These are phyloP conservation scores for Ramalina intermedia DNA, from an alignment of 495 filamentous ascomycete genomes.

Conservation along the genomic window DNA sequence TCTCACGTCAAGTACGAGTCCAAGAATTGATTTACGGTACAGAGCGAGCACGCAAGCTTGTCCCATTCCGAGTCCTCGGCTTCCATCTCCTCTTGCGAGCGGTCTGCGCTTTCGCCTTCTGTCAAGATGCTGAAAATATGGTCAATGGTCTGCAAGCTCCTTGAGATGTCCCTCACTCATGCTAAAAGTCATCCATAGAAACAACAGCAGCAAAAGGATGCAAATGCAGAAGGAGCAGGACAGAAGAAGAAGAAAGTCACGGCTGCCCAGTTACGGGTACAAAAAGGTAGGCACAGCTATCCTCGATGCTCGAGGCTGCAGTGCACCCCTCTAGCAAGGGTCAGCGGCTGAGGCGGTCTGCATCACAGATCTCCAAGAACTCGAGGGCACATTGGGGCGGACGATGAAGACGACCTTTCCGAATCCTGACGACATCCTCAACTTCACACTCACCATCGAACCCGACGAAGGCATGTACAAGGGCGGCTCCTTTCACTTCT, in stretches of 20 bases:
- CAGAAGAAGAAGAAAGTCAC: conserved; percentile 97
- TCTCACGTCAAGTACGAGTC: too few species aligned
- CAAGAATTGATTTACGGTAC: too few species aligned
- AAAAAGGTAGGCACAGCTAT: conserved; percentile 55
- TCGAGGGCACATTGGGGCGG: conserved; percentile 53
- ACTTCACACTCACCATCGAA: conserved; percentile 84
- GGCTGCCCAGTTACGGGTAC: conserved; percentile 84
- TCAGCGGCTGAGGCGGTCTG: conserved; percentile 1
- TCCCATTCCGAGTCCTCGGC: too few species aligned
- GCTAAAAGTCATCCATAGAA: conserved; percentile 38
- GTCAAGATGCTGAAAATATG: conserved; percentile 95
- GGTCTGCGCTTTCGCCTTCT: neutral
- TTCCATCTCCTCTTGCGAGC: too few species aligned
- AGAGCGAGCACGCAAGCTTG: too few species aligned
- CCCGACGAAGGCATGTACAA: conserved; percentile 99
- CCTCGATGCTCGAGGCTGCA: neutral
- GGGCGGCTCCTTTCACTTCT: conserved; percentile 77
- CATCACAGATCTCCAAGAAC: conserved; percentile 69
- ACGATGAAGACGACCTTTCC: conserved; percentile 92
- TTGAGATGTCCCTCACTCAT: neutral
- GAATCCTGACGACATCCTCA: conserved; percentile 90
- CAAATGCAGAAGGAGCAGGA: conserved; percentile 61
- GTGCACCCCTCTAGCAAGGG: neutral
- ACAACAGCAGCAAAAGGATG: conserved; percentile 87
- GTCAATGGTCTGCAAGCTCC: conserved; percentile 65